Evolutionary conservation across 192 early-diverging fungal species (phyloP).

Genomic region (Phycomyces nitens): DNA sequence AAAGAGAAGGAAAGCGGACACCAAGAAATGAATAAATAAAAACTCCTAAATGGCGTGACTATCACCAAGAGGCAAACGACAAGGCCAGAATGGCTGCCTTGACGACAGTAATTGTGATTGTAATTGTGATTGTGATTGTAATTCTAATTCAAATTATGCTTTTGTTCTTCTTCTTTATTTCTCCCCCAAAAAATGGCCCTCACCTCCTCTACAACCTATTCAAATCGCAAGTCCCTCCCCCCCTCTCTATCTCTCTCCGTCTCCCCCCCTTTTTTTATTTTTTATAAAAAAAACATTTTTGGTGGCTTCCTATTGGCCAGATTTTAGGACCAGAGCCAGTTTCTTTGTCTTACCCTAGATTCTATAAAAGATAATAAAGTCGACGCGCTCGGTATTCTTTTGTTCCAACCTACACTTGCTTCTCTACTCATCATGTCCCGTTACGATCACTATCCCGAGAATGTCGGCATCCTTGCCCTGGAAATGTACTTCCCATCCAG

Average conservation of each 20-base stretch:
- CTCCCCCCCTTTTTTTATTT: not conserved
- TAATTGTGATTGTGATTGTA: too few species aligned
- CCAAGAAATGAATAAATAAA: too few species aligned
- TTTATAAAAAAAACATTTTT: not conserved
- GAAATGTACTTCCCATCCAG: conserved; percentile 50
- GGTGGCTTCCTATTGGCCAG: not conserved
- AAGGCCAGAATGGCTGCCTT: too few species aligned
- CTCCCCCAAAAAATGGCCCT: too few species aligned
- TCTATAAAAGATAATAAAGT: conserved; percentile 8
- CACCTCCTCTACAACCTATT: too few species aligned
- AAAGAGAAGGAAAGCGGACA: too few species aligned
- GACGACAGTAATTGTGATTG: too few species aligned
- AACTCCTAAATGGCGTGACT: too few species aligned
- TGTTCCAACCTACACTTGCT: not conserved
- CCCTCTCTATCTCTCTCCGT: not conserved
- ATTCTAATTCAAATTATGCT: not conserved
- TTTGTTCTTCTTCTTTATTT: not conserved
- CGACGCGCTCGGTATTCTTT: not conserved
- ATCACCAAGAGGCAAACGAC: too few species aligned
- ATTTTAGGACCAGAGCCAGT: not conserved
- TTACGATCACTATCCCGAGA: conserved; percentile 36
- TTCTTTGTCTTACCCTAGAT: not conserved
- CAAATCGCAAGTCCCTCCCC: too few species aligned
- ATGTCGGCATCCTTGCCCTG: conserved; percentile 45
- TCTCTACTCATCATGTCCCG: conserved; percentile 5